Conservation (phyloP, 371 early-diverging fungal species). For the Blakeslea trispora region DNA sequence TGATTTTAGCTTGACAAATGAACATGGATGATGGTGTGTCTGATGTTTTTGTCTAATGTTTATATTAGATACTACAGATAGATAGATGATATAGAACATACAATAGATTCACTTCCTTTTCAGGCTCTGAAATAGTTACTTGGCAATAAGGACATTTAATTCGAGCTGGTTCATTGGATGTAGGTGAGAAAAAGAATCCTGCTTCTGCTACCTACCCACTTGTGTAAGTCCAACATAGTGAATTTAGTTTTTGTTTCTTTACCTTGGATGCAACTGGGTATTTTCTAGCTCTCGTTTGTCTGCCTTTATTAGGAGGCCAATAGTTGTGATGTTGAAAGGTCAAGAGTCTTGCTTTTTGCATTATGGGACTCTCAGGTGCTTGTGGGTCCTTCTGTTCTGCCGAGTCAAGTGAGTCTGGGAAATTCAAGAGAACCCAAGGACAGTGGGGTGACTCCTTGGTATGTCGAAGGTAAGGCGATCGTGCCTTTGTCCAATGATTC, state of each 20-base stretch:
- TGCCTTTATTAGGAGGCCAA: constrained; percentile 32
- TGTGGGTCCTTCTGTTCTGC: constrained; percentile 2
- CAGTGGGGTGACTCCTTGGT: constrained; percentile 27
- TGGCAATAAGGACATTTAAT: constrained; percentile 36
- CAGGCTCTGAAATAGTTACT: constrained; percentile 9
- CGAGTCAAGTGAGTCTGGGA: constrained; percentile 17
- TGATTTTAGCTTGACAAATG: constrained; percentile 11
- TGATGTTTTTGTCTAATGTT: constrained; percentile 8
- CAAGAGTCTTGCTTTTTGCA: constrained; percentile 26
- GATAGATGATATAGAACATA: constrained; percentile 10
- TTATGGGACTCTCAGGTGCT: constrained; percentile 9
- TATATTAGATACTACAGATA: too few species aligned
- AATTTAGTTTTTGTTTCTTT: neutral
- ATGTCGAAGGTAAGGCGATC: constrained; percentile 32
- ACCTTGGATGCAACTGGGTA: constrained; percentile 23
- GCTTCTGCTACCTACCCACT: constrained; percentile 33
- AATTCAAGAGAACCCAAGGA: constrained; percentile 29
- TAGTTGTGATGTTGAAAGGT: constrained; percentile 30
- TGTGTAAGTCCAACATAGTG: neutral
- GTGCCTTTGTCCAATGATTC: constrained; percentile 27
- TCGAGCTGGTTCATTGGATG: constrained; percentile 6
- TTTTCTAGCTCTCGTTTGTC: neutral
- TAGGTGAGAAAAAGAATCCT: constrained; percentile 35
- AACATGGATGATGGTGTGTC: constrained; percentile 3
- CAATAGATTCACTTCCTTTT: constrained; percentile 15